Evolutionary conservation across 2,329 filamentous ascomycete genomes (phyloP), one percentile per base, ranked within the genome.

Genomic region (Phyllosticta capitalensis): DNA sequence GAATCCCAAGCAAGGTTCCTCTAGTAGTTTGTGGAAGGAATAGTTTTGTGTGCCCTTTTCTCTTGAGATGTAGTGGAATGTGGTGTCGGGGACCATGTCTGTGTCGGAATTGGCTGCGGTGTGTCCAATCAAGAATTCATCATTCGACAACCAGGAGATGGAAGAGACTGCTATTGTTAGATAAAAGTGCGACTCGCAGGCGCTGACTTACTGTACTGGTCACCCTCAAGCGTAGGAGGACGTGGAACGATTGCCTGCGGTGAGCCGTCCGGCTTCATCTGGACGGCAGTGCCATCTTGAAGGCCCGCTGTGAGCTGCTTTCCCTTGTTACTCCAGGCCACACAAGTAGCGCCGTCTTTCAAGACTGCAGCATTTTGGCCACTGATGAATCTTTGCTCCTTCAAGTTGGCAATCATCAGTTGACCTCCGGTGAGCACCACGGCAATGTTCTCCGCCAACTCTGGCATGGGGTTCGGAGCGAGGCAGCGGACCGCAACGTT

Each of bases 281-380:
- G 92, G 59, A 83, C 82, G 56, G 88, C 85, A 12, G 85, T 86
- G 61, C 94, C 94, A 73, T 96, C 84, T 6, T 80, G 85, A 65
- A 94, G 78, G 17, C 95, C 94, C 65, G 90, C 92, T 52, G 95
- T 86, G 51, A 99, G 78, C 70, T 97, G 92, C 71, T 96, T 99
- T 53, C 94, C 94, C 70, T 87, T 90, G 62, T 84, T 87, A 72
- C 94, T 99, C 94, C 95, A 99, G 59, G 89, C 87, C 5, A 90
- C 82, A 67, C 88, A 94, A 69, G 86, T 91, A 26, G 95, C 92
- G 54, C 88, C 86, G 26, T 82, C 78, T 67, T 86, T 89, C 63
- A 95, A 77, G 0, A 86, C 76, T 33, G 63, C 65, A 0, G 89
- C 89, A 64, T 83, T 84, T 20, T 79, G 67, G 1, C 83, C 82